These are phyloP conservation scores for Trichoderma gamsii DNA, from an alignment of 495 filamentous ascomycete genomes.

Conservation along the genomic window DNA sequence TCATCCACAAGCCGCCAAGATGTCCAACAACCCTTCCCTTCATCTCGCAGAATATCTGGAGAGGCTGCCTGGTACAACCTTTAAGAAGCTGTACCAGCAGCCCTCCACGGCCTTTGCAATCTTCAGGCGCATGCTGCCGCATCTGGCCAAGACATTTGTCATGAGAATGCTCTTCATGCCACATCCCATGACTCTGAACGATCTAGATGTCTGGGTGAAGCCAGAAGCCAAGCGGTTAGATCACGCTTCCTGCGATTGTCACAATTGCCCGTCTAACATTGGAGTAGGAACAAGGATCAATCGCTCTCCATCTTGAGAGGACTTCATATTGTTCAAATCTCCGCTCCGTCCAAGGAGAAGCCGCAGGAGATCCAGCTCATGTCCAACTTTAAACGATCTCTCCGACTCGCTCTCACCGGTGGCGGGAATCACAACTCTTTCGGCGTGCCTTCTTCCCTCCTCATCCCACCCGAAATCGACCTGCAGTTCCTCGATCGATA, in stretches of 20 bases:
- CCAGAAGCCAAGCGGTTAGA: constrained; percentile 51
- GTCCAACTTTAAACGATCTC: constrained; percentile 65
- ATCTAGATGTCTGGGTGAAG: constrained; percentile 80
- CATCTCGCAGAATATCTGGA: constrained; percentile 80
- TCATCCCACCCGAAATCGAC: constrained; percentile 52
- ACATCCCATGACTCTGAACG: constrained; percentile 60
- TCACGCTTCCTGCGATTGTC: background rate
- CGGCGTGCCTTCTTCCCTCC: constrained; percentile 67
- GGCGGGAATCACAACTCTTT: constrained; percentile 81
- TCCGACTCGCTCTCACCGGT: constrained; percentile 80
- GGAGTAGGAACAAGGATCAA: constrained; percentile 62
- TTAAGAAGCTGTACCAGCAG: constrained; percentile 86
- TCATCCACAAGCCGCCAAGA: constrained; percentile 16
- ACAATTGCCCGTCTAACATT: constrained; percentile 23
- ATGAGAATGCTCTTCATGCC: constrained; percentile 89
- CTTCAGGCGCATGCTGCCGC: constrained; percentile 93
- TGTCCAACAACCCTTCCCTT: constrained; percentile 31
- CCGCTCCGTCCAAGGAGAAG: constrained; percentile 49
- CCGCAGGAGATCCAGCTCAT: constrained; percentile 64
- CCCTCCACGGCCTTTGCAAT: constrained; percentile 92
- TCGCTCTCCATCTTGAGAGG: constrained; percentile 72
- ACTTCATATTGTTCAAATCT: constrained; percentile 70
- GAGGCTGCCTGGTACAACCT: constrained; percentile 79
- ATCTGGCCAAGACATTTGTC: constrained; percentile 89
- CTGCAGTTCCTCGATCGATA: constrained; percentile 75